Percentiles rank a stretch among this genome's conserved stretches.
These are phyloP conservation scores for Dactylellina sp. DNA, from an alignment of 2,329 filamentous ascomycete genomes.

Conservation along the genomic window DNA sequence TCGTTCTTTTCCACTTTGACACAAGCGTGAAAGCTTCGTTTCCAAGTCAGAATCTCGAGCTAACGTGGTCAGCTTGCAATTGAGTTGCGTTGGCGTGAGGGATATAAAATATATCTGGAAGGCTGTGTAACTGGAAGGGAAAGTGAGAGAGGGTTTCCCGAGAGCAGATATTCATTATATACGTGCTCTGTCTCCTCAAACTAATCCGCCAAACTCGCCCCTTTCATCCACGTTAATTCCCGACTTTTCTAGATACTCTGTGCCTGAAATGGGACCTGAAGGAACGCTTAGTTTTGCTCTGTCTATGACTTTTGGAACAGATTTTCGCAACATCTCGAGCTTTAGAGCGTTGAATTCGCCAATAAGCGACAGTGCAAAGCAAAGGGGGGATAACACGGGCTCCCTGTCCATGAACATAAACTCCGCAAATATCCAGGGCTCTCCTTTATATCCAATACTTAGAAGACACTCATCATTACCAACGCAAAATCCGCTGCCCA, in stretches of 20 bases:
- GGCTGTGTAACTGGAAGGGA: not conserved
- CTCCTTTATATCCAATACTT: constrained; percentile 43
- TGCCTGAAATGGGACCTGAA: constrained; percentile 27
- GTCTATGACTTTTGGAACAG: constrained; percentile 44
- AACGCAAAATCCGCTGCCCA: constrained; percentile 45
- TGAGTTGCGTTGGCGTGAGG: constrained; percentile 44
- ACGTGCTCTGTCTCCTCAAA: constrained; percentile 24
- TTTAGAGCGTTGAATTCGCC: constrained; percentile 12
- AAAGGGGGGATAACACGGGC: not conserved
- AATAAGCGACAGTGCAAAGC: not conserved
- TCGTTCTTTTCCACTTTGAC: constrained; percentile 9
- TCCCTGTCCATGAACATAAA: constrained; percentile 18
- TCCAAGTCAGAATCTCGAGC: constrained; percentile 12
- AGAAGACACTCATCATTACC: constrained; percentile 18
- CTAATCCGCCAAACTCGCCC: constrained; percentile 4
- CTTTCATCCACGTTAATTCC: constrained; percentile 19
- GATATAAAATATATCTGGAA: constrained; percentile 49
- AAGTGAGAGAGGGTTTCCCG: not conserved
- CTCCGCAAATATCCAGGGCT: not conserved
- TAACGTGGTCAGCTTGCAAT: constrained; percentile 24
- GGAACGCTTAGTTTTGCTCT: constrained; percentile 48
- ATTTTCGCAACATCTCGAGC: constrained; percentile 23
- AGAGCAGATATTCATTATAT: constrained; percentile 14
- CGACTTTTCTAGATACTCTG: constrained; percentile 5
- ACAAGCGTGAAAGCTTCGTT: constrained; percentile 5